These are phyloP conservation scores for Colletotrichum sojae DNA, from an alignment of 2,329 filamentous ascomycete species.

Conservation along the genomic window DNA sequence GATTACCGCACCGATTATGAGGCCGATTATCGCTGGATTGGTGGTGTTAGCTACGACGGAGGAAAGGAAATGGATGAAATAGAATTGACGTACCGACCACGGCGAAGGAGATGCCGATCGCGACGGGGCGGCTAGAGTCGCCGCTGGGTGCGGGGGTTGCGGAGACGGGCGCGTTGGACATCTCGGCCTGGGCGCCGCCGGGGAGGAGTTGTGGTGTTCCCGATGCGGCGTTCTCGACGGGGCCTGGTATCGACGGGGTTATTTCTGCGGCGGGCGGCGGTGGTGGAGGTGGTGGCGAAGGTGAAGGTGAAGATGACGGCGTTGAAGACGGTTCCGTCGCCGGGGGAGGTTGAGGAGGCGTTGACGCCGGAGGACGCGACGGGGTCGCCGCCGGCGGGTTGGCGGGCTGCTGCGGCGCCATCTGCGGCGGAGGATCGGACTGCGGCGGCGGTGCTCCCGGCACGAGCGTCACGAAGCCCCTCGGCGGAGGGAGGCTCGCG, in stretches of 20 bases:
- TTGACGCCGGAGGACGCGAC: not conserved
- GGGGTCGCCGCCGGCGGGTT: not conserved
- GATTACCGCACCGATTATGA: conserved; percentile 28
- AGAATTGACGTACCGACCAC: conserved; percentile 16
- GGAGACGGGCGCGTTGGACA: not conserved
- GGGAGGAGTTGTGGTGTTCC: conserved; percentile 23
- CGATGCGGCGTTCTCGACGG: conserved; percentile 25
- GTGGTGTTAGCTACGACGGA: not conserved
- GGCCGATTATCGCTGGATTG: conserved; percentile 1
- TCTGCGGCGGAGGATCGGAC: not conserved
- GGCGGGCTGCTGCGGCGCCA: not conserved
- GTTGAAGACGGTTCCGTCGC: conserved; percentile 1
- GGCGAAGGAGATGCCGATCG: conserved; percentile 30
- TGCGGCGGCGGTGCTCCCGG: conserved; percentile 21
- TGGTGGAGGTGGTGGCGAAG: not conserved
- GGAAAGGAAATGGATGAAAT: fast-evolving
- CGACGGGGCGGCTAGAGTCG: not conserved
- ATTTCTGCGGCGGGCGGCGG: conserved; percentile 17
- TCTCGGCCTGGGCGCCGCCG: conserved; percentile 13
- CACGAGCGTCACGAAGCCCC: conserved; percentile 34
- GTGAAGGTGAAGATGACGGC: not conserved
- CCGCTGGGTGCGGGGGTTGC: conserved; percentile 4
- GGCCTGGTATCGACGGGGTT: not conserved
- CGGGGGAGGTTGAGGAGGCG: not conserved
- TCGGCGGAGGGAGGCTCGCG: conserved; percentile 2